phyloP scores from a whole-genome alignment of 192 early-diverging fungal species.

The Coemansia sp. region DNA sequence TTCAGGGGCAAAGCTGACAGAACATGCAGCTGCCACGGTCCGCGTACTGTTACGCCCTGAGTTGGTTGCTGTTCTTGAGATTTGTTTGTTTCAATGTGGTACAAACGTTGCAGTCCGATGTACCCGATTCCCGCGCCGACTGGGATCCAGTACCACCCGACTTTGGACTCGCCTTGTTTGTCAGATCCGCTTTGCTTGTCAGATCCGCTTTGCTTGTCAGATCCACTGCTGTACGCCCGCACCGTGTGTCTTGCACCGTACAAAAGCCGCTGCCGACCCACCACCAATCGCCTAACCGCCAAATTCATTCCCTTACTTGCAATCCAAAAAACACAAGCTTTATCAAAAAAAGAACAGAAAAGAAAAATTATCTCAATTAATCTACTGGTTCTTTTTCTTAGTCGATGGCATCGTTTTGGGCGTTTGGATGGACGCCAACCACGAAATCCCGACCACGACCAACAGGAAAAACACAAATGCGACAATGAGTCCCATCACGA shows the following conservation, averaged over 20 bases:
- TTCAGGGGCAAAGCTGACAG: conserved; percentile 87
- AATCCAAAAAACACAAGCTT: neutral
- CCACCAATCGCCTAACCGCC: neutral
- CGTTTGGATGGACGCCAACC: conserved; percentile 48
- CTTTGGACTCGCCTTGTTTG: conserved; percentile 3
- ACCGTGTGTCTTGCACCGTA: neutral
- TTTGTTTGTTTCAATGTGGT: conserved; percentile 54
- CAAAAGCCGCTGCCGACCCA: neutral
- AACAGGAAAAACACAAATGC: conserved; percentile 33
- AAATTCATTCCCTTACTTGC: neutral
- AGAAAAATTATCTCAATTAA: neutral
- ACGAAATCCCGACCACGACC: conserved; percentile 45
- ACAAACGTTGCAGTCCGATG: conserved; percentile 67
- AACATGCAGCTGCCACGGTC: conserved; percentile 90
- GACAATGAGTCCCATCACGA: conserved; percentile 43
- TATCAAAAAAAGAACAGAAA: conserved; percentile 2
- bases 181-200: conserved; percentile 1
- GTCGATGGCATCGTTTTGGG: conserved; percentile 47
- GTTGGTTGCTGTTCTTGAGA: conserved; percentile 7
- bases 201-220: neutral
- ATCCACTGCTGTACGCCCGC: conserved; percentile 16
- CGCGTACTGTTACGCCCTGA: conserved; percentile 55
- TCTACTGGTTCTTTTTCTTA: conserved; percentile 46
- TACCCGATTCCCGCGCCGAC: conserved; percentile 71
- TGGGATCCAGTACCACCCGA: conserved; percentile 72